phyloP scores from a whole-genome alignment of 2,329 filamentous ascomycete species.

The Alternaria hordeiaustralica region DNA sequence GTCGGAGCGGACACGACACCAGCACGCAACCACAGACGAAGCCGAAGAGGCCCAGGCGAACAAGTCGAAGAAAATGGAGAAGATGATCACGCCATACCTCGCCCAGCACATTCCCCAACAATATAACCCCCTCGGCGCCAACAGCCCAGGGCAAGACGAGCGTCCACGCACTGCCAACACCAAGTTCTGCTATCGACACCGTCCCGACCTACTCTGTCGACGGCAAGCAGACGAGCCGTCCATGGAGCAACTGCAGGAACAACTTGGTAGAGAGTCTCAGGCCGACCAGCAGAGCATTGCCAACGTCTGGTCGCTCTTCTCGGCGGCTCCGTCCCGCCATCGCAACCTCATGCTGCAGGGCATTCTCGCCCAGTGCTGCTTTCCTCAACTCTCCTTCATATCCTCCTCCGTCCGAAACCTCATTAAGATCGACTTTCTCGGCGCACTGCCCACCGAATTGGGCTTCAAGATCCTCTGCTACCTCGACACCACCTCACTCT shows the following conservation, averaged over 20 bases:
- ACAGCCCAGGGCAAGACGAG: slow-evolving; percentile 44
- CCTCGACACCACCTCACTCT: slow-evolving; percentile 91
- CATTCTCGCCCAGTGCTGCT: slow-evolving; percentile 95
- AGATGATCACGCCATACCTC: slow-evolving; percentile 86
- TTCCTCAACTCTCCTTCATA: slow-evolving; percentile 92
- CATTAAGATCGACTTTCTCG: slow-evolving; percentile 96
- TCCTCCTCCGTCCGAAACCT: slow-evolving; percentile 90
- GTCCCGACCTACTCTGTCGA: slow-evolving; percentile 91
- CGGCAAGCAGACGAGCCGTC: slow-evolving; percentile 92
- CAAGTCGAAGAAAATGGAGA: slow-evolving; percentile 69
- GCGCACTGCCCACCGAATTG: slow-evolving; percentile 85
- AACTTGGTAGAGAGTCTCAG: slow-evolving; percentile 80
- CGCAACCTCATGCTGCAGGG: slow-evolving; percentile 96
- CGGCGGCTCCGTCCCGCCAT: slow-evolving; percentile 90
- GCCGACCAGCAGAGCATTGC: slow-evolving; percentile 94
- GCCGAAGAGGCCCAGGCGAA: slow-evolving; percentile 35
- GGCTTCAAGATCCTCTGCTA: slow-evolving; percentile 93
- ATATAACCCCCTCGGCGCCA: slow-evolving; percentile 77
- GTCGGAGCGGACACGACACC: slow-evolving; percentile 39
- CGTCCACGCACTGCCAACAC: slow-evolving; percentile 67
- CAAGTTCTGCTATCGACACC: slow-evolving; percentile 94
- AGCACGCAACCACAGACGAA: slow-evolving; percentile 29
- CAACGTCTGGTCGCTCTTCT: slow-evolving; percentile 98
- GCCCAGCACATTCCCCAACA: slow-evolving; percentile 87
- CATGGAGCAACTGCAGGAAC: slow-evolving; percentile 93